phyloP scores from a whole-genome alignment of 768 basidiomycete genomes.

The Suillus subluteus region DNA sequence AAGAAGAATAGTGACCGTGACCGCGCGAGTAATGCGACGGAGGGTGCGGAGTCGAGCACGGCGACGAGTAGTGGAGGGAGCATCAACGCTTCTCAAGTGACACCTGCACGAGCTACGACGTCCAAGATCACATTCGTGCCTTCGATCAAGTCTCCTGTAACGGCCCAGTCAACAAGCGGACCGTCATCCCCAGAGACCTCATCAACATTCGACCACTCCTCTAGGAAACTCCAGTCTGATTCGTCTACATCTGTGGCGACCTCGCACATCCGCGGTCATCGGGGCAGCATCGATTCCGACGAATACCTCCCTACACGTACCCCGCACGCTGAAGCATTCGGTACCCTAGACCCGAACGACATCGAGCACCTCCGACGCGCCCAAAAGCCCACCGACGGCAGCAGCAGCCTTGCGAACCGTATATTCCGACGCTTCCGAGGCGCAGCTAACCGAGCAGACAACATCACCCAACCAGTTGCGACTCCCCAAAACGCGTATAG shows the following conservation, averaged over 20 bases:
- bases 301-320: constrained; percentile 46
- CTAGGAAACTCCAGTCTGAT: constrained; percentile 15
- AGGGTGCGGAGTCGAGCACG: constrained; percentile 35
- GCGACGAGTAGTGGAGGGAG: constrained; percentile 37
- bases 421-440: constrained; percentile 26
- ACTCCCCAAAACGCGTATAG: constrained; percentile 38
- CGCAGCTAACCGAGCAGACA: constrained; percentile 23
- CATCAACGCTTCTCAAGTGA: constrained; percentile 14
- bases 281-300: constrained; percentile 31
- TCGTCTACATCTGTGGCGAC: background rate
- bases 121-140: constrained; percentile 24
- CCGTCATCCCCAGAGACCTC: constrained; percentile 27
- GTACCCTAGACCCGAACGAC: constrained; percentile 56
- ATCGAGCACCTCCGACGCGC: constrained; percentile 49
- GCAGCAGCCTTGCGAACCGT: constrained; percentile 25
- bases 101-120: constrained; percentile 15
- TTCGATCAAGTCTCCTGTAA: constrained; percentile 7
- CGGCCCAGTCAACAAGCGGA: constrained; percentile 17
- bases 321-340: constrained; percentile 66
- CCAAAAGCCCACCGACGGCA: constrained; percentile 26
- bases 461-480: constrained; percentile 25
- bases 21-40: constrained; percentile 30
- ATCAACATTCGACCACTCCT: constrained; percentile 12
- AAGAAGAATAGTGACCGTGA: constrained; percentile 25
- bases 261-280: constrained; percentile 23